Evolutionary conservation across 2,329 filamentous ascomycete species (phyloP).

Genomic region (Cladorrhinum sp.): DNA sequence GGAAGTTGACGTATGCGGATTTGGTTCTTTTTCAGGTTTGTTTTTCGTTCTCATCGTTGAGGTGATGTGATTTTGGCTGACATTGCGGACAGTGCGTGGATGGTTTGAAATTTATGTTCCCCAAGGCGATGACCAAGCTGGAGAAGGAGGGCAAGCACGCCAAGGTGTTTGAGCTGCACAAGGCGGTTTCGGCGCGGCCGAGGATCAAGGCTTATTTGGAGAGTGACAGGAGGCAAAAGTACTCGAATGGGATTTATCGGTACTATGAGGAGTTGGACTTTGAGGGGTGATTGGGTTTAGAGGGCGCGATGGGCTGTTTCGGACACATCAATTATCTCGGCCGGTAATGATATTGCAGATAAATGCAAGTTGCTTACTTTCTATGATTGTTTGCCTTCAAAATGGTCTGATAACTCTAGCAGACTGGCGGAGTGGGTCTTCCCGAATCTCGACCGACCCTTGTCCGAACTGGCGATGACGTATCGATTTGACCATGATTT

Average conservation of each 20-base stretch:
- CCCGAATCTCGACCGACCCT: not conserved
- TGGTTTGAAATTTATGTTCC: conserved; percentile 65
- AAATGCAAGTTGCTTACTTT: no score
- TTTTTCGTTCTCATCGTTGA: not conserved
- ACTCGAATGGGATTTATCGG: conserved; percentile 65
- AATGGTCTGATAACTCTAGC: not conserved
- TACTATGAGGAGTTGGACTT: conserved; percentile 70
- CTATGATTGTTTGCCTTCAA: no score
- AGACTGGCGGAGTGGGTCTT: not conserved
- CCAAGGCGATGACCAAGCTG: conserved; percentile 58
- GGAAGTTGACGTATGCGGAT: conserved; percentile 67
- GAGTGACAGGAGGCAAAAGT: conserved; percentile 61
- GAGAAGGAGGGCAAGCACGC: conserved; percentile 56
- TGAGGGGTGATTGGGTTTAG: conserved; percentile 28
- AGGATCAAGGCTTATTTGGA: conserved; percentile 66
- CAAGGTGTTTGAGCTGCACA: conserved; percentile 62
- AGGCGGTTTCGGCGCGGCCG: conserved; percentile 58
- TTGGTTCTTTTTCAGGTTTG: conserved; percentile 68
- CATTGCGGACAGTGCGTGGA: conserved; percentile 44
- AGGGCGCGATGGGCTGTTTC: not conserved
- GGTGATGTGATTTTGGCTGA: not conserved
- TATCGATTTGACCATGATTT: not conserved
- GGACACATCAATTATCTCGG: no score
- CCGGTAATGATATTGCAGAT: no score
- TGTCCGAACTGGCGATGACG: conserved; percentile 6